Conservation (phyloP, 2,329 filamentous ascomycete genomes). For the Epichloe amarillans region DNA sequence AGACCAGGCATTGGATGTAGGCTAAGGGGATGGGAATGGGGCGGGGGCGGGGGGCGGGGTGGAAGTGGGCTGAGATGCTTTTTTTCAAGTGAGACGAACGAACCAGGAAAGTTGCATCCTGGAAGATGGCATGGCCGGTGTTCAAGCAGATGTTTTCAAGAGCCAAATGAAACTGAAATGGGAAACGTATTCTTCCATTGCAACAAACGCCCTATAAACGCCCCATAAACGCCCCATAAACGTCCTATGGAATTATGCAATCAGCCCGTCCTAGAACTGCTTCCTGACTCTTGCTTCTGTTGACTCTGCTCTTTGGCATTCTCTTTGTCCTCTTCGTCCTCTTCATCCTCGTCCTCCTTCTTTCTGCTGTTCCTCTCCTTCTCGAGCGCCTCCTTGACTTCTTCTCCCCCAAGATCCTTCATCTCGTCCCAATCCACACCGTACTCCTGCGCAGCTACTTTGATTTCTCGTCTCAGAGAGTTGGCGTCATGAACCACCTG, state of each 20-base stretch:
- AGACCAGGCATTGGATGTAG: conserved; percentile 14
- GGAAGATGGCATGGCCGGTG: too few relatives aligned
- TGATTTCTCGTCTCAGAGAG: conserved; percentile 62
- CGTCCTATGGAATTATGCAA: background rate
- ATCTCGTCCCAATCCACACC: conserved; percentile 82
- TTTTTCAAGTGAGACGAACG: background rate
- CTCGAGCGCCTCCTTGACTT: conserved; percentile 44
- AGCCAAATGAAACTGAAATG: background rate
- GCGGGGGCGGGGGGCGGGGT: conserved; percentile 7
- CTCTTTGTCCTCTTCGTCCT: conserved; percentile 23
- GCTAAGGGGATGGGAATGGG: conserved; percentile 8
- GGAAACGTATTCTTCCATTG: too few relatives aligned
- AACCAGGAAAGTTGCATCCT: background rate
- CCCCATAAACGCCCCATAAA: too few relatives aligned
- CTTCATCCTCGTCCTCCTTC: conserved; percentile 23
- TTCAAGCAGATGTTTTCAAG: too few relatives aligned
- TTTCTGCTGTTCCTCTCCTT: conserved; percentile 31
- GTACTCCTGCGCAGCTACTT: conserved; percentile 69
- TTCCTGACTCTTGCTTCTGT: conserved; percentile 4
- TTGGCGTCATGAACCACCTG: conserved; percentile 69
- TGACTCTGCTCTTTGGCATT: conserved; percentile 8
- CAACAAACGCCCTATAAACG: too few relatives aligned
- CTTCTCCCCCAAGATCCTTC: conserved; percentile 56
- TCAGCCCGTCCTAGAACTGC: background rate
- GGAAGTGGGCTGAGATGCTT: background rate